Evolutionary conservation across 108 stramenopile species (phyloP), one percentile per base, ranked within the genome.

Genomic region (Nitzschia putrida): DNA sequence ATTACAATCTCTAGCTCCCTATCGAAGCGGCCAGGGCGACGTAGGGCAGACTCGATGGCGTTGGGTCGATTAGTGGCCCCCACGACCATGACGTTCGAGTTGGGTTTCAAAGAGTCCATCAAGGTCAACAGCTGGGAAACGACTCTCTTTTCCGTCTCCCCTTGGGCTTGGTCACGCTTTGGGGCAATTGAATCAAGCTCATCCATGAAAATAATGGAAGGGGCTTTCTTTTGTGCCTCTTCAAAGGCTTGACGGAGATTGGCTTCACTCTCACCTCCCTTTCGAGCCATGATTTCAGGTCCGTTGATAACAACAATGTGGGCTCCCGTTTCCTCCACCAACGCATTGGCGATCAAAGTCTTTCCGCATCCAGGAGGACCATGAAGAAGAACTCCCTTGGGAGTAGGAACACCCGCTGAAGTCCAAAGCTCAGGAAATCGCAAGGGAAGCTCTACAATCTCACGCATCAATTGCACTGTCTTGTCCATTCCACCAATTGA

Each of bases 321-420:
- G 0, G 97, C 97, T 20, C 95, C 96, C 11, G 97, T 97, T 82
- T 98, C 99, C 41, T 96, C 95, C 16, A 96, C 97, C 26, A 97
- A 82, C 0, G 97, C 97, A 56, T 95, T 86, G 13, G 97, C 97
- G 65, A 98, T 89, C 74, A 97, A 74, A 8, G 99, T 98, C 81
- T 99, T 99, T 39, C 99, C 99, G 59, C 95, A 95, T 8, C 99
- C 99, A 8, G 97, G 96, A 13, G 99, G 99, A 11, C 99, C 99
- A 64, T 97, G 95, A 45, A 99, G 76, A 25, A 99, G 80, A 49
- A 98, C 97, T 18, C 98, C 98, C 56, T 93, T 86, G 24, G 98
- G 97, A 18, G 98, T 94, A n/a, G 94, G 93, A 23, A 99, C 94
- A 53, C 98, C 98, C 26, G 95, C 88, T 24, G 96, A 85, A 25